Base-by-base conservation (phyloP, 164 flowering plant genomes). In the Litsea cubeba region DNA sequence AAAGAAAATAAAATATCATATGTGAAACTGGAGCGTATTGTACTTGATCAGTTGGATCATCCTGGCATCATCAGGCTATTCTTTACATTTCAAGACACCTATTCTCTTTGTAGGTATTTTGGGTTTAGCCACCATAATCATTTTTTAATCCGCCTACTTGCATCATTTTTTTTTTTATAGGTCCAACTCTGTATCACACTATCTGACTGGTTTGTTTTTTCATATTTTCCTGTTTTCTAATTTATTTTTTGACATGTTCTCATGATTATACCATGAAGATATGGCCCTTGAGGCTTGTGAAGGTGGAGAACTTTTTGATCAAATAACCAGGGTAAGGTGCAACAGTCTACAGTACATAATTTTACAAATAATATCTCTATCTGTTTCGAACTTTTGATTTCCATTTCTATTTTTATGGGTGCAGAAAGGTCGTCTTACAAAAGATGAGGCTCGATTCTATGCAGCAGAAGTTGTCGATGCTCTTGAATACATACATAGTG, bases 211-310 rank as follows among this genome's bases (percentile, higher is more conserved):
- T 62, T 71, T 74, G 22, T n/a, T 50, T 71, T 72, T 28, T 28
- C 20, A 64, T 71, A 18, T 25, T 51, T 71, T 28, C 30, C 51
- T 46, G 2, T 6, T 69, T n/a, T 12, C 68, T 30, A 54, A 23
- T 62, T 66, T 32, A 35, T 81, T 66, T 5, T 74, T 66, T 81
- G 77, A 80, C 73, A 26, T 81, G 32, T 50, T 77, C 50, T 25
- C 67, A 74, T 82, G 69, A 69, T 78, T 76, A 58, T 75, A 22
- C 62, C 76, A 23, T 87, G 83, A 72, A 94, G 99, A 96, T 78
- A 96, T 96, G 99, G 99, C 99, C 68, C 95, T 96, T 77, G 99
- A 96, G 80, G 91, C 95, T 67, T 96, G 99, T 82, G 99, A 96
- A 83, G 99, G 99, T 50, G 99, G 98, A 70, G 99, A 96, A 80